Base-by-base conservation (phyloP, 2,329 filamentous ascomycete genomes). In the Neocucurbitaria cava region DNA sequence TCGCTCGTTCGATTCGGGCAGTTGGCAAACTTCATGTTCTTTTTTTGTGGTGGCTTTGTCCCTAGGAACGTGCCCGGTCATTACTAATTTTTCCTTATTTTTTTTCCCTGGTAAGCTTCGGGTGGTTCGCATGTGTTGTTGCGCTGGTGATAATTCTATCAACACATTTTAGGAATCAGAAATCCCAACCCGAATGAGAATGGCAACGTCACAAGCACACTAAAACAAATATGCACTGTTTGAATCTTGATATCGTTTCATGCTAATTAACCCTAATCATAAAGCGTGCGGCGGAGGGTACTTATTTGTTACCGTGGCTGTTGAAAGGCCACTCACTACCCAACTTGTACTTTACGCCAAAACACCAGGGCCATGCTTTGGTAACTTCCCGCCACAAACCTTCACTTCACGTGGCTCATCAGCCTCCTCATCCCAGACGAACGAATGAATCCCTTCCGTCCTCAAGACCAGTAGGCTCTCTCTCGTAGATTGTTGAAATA, bases 401-500 rank as follows among this genome's bases (percentile, higher is more conserved):
- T 40, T 13, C 10, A 24, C 15, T 7, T 23, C 5, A 11, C 11
- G 23, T 3, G 38, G 38, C 20, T n/a, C n/a, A n/a, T n/a, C n/a
- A n/a, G n/a, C n/a, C n/a, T n/a, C n/a, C 38, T 40, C 23, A 40
- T 40, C 49, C 39, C n/a, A 36, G 28, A 21, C 43, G 23, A 31
- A 26, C n/a, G n/a, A n/a, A n/a, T n/a, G n/a, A n/a, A n/a, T n/a
- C n/a, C n/a, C 15, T 44, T 23, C 13, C 53, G n/a, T 35, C 9
- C 33, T 18, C 15, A 33, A 35, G 28, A 45, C 54, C 49, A 46
- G 50, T n/a, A n/a, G n/a, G n/a, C n/a, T n/a, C n/a, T n/a, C 61
- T 64, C 65, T 73, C 69, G 72, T 72, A 73, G 64, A 73, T 75
- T 75, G 73, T 74, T 74, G 71, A 73, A 73, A 74, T 72, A 69